Percentiles rank a stretch among this genome's conserved stretches.
Conservation (phyloP, 163 green algal species). For the Scenedesmus sp. region DNA sequence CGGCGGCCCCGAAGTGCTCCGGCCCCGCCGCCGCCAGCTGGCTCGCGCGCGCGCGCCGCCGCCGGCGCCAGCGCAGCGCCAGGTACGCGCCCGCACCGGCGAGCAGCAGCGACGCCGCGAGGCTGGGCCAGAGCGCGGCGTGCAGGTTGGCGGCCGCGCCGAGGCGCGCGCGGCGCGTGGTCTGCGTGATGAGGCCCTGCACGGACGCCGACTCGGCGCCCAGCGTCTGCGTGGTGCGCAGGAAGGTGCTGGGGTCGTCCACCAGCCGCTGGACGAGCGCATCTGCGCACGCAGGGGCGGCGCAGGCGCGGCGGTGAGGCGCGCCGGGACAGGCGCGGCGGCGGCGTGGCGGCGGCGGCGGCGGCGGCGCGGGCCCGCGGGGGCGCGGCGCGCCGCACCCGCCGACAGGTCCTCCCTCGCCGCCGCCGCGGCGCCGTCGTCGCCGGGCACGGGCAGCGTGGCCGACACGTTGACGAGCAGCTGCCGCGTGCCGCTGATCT, state of each 20-base stretch:
- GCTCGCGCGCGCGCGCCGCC: background rate
- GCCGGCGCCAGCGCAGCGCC: conserved; percentile 1
- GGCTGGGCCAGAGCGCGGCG: conserved; percentile 36
- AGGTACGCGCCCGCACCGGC: background rate
- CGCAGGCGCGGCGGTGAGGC: no score
- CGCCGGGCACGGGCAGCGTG: conserved; percentile 11
- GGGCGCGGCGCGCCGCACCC: conserved; percentile 30
- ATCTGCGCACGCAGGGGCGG: background rate
- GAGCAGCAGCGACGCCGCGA: conserved; percentile 14
- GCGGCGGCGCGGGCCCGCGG: no score
- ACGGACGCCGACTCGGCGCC: conserved; percentile 36
- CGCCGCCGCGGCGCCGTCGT: conserved; percentile 2
- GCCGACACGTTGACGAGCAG: conserved; percentile 43
- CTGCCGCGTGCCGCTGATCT: conserved; percentile 43
- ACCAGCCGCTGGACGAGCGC: conserved; percentile 37
- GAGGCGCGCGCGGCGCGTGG: background rate
- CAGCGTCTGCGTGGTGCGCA: conserved; percentile 46
- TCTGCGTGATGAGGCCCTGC: conserved; percentile 26
- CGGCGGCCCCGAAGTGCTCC: background rate
- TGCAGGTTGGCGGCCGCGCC: conserved; percentile 13
- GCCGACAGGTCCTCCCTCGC: conserved; percentile 25
- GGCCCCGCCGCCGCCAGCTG: background rate
- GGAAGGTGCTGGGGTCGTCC: conserved; percentile 45
- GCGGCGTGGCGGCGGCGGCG: no score
- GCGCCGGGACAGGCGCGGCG: no score